Evolutionary conservation across 441 rosid genomes (phyloP), one percentile per base, ranked within the genome.

Genomic region (Geranium incanum): DNA sequence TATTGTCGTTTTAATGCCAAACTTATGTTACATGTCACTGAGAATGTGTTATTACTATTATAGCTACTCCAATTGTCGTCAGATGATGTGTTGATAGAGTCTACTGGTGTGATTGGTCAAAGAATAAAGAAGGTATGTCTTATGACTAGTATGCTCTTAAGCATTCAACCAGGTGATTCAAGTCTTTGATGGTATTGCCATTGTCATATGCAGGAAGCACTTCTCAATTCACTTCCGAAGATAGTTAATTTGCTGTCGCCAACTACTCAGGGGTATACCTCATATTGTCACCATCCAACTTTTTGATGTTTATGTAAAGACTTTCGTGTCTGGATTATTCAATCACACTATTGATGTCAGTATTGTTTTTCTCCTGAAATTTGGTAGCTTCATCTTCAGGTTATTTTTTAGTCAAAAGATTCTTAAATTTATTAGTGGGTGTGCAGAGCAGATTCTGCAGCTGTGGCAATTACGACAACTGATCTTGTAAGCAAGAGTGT

Each of bases 401-500:
- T 68, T 0, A 18, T 39, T 41, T 68, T 57, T 41, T 62, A 50
- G 63, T 68, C 13, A 75, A 39, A 66, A 28, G 71, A 65, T 59
- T 67, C 43, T 68, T 37, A 75, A 50, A 73, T 71, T 68, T 73
- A 39, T 70, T 4, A 67, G 67, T 70, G 68, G 75, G 67, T 75
- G 52, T 83, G 78, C 94, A 95, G 99, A 86, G 97, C 96, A 80
- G 91, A 87, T 84, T 86, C 96, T 59, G 97, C 98, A 68, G 99
- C 99, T 55, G 86, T 92, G 81, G 98, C 98, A 50, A 90, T 95
- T 78, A 92, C 98, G 0, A 92, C 98, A 21, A 95, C 98, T 1
- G 99, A 95, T 82, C 93, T 95, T 70, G 96, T 90, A 55, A 95
- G 96, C 84, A 95, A 95, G 89, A 95, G 99, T 48, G 97, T 90